Base-by-base conservation (phyloP, 306 rosid genomes). In the Hippophae rhamnoides region DNA sequence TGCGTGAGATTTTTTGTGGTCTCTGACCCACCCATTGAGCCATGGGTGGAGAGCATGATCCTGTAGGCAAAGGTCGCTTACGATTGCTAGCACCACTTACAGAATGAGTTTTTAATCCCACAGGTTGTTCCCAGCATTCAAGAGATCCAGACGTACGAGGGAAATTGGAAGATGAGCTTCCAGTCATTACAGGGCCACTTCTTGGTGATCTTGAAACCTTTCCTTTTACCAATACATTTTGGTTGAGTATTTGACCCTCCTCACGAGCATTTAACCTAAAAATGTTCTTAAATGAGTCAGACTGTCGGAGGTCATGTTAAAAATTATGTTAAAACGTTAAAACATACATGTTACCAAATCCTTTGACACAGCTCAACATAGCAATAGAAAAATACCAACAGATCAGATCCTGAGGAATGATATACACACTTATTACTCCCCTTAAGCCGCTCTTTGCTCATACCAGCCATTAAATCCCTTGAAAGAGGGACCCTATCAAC, bases 11-110 rank as follows among this genome's bases (percentile, higher is more conserved):
- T 66, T 87, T 90, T 57, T 81, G 89, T 41, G 97, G 85, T 69
- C 95, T 90, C 71, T 90, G 95, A 58, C 87, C 94, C 75, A 65
- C 90, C 95, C 97, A 90, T 71, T 84, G 88, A 73, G 89, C 84
- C 85, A 90, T 79, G 48, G 79, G 77, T 56, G 89, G 75, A 45
- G 84, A 69, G 60, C 87, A 66, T 26, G 92, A 76, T 73, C 77
- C 87, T 56, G 72, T 43, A 41, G 89, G 69, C 58, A 86, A 43
- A 52, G 82, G 72, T 40, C 85, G 85, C 68, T 82, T 84, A 44
- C 71, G 90, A 72, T 79, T 82, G 61, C 57, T 68, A 53, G 61
- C 71, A 53, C 80, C 86, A 62, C 65, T 60, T 14, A 25, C 66
- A 25, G 86, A 70, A 67, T 66, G 79, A 72, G 66, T 71, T 68